These are phyloP conservation scores for Lasiosphaeris hirsuta DNA, from an alignment of 495 filamentous ascomycete species.

Conservation along the genomic window DNA sequence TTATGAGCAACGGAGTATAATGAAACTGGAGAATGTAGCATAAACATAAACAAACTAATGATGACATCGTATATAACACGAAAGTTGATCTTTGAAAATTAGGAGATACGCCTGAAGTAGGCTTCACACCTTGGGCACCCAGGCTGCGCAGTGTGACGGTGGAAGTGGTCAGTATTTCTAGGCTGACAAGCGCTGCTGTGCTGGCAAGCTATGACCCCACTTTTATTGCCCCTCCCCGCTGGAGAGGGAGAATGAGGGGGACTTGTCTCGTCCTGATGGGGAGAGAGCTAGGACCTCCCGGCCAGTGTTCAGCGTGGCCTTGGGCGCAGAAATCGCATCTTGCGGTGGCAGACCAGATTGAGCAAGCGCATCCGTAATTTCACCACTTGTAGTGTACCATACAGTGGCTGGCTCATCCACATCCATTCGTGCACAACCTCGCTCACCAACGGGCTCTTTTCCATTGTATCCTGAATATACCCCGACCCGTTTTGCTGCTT, in stretches of 20 bases:
- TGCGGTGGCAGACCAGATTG: constrained; percentile 1
- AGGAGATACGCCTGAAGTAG: too few species aligned
- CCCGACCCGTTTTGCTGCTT: neutral
- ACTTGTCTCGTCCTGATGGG: too few species aligned
- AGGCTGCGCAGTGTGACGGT: neutral
- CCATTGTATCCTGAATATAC: constrained; percentile 6
- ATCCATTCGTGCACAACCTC: neutral
- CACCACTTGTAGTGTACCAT: neutral
- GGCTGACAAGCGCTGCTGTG: neutral
- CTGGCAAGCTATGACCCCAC: neutral
- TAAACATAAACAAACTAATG: neutral
- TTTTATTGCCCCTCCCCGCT: constrained; percentile 4
- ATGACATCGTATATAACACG: neutral
- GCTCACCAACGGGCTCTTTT: neutral
- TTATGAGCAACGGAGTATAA: neutral
- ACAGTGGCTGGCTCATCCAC: neutral
- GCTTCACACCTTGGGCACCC: neutral
- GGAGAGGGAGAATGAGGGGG: neutral
- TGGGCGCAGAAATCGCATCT: constrained; percentile 12
- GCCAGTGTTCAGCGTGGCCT: neutral
- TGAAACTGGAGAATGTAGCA: neutral
- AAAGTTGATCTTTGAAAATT: neutral
- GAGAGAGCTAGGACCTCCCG: constrained; percentile 1
- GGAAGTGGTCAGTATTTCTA: neutral
- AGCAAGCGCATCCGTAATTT: constrained; percentile 14